Percentiles rank a stretch among this genome's conserved stretches.
phyloP scores from a whole-genome alignment of 768 basidiomycete genomes.

The Phlebiopsis gigantea region DNA sequence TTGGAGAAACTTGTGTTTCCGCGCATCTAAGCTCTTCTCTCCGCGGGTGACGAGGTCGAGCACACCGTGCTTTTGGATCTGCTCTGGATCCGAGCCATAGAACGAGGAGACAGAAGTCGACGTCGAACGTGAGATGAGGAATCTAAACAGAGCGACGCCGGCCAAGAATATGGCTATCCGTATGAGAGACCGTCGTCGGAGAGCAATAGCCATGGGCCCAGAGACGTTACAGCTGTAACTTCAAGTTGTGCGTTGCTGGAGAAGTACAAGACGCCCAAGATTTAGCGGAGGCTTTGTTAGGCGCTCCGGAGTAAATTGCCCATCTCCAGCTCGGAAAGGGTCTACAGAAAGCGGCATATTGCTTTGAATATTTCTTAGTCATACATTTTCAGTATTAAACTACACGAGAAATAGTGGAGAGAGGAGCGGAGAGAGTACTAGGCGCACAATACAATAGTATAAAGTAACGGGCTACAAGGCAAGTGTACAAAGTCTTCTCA shows the following conservation, averaged over 20 bases:
- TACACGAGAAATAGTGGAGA: background rate
- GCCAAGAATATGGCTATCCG: constrained; percentile 35
- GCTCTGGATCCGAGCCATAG: constrained; percentile 24
- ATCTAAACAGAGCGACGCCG: constrained; percentile 31
- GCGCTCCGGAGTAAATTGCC: background rate
- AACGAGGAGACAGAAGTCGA: constrained; percentile 19
- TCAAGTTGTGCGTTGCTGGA: background rate
- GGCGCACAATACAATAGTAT: background rate
- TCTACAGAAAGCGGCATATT: background rate
- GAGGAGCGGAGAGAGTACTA: background rate
- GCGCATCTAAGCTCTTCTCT: constrained; percentile 84
- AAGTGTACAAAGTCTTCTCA: background rate
- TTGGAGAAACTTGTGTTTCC: constrained; percentile 85
- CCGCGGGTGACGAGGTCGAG: constrained; percentile 58
- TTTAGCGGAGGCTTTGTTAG: background rate
- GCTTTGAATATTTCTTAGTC: no score
- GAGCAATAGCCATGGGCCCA: constrained; percentile 31
- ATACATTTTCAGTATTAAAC: no score
- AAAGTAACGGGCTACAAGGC: background rate
- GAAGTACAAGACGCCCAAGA: background rate
- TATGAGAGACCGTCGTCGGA: constrained; percentile 47
- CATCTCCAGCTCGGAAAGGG: background rate
- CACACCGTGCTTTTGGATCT: constrained; percentile 55
- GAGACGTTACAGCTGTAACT: background rate
- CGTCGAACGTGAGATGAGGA: constrained; percentile 31